These are phyloP conservation scores for Aurantiochytrium sp. DNA, from an alignment of 108 stramenopile genomes.

Conservation along the genomic window DNA sequence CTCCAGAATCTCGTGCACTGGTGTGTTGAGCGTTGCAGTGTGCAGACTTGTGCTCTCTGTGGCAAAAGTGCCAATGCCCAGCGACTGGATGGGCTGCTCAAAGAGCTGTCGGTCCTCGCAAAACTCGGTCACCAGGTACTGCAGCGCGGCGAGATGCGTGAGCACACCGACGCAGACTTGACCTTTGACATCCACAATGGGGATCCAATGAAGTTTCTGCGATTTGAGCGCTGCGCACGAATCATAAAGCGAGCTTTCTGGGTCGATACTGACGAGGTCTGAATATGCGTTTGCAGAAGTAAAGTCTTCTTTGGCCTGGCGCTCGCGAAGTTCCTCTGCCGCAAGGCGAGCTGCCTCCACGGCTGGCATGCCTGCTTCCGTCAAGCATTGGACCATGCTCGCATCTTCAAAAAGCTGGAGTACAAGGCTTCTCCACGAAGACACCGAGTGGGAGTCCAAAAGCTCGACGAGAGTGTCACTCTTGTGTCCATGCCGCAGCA, in stretches of 20 bases:
- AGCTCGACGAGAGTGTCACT: slow-evolving; percentile 49
- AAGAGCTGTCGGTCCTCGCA: slow-evolving; percentile 85
- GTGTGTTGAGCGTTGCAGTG: slow-evolving; percentile 61
- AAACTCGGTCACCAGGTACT: slow-evolving; percentile 83
- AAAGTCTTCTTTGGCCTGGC: neutral
- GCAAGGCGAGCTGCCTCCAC: slow-evolving; percentile 2
- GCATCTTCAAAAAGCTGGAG: neutral
- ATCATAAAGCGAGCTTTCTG: slow-evolving; percentile 32
- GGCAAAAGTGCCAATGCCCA: slow-evolving; percentile 80
- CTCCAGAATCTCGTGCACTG: slow-evolving; percentile 68
- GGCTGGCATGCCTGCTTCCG: neutral
- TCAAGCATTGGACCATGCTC: neutral
- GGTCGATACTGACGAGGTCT: neutral
- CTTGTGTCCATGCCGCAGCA: slow-evolving; percentile 67
- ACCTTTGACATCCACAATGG: slow-evolving; percentile 70
- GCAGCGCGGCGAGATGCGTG: slow-evolving; percentile 74
- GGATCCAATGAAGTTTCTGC: slow-evolving; percentile 64
- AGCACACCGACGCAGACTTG: slow-evolving; percentile 58
- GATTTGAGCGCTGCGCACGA: slow-evolving; percentile 60
- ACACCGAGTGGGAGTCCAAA: slow-evolving; percentile 67
- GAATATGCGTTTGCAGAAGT: neutral
- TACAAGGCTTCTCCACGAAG: slow-evolving; percentile 14
- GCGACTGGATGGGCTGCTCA: slow-evolving; percentile 79
- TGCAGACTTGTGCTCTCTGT: slow-evolving; percentile 46
- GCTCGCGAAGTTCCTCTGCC: neutral